A percentile compares a stretch with the other conserved stretches of the same genome.
These are phyloP conservation scores for Urostyla sp. DNA, from an alignment of 73 alveolate species.

Conservation along the genomic window DNA sequence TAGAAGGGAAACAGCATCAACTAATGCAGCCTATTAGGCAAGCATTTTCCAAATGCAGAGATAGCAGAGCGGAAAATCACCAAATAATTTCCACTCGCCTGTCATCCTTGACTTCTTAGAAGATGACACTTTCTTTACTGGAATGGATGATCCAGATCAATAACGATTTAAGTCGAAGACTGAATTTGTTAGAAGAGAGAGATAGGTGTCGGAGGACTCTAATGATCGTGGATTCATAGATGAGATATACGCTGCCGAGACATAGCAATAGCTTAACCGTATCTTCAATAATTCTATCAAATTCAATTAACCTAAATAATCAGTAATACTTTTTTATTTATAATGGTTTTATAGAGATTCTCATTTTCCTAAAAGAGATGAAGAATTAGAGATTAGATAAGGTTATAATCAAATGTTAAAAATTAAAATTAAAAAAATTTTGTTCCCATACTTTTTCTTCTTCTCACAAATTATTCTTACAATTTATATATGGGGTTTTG, in stretches of 20 bases:
- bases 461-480: background rate
- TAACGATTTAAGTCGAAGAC: constrained; percentile 36
- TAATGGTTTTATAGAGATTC: constrained; percentile 8
- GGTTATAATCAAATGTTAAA: background rate
- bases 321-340: constrained; percentile 15
- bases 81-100: constrained; percentile 29
- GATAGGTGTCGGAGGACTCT: constrained; percentile 48
- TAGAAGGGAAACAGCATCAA: background rate
- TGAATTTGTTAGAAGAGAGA: constrained; percentile 47
- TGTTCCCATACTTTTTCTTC: background rate
- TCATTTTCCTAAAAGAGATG: constrained; percentile 47
- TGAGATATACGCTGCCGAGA: background rate
- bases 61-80: constrained; percentile 49
- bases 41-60: too few species aligned
- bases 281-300: constrained; percentile 42
- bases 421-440: background rate
- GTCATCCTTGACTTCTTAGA: constrained; percentile 44
- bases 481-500: background rate
- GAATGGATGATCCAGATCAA: background rate
- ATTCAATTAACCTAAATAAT: constrained; percentile 34
- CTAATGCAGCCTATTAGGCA: background rate
- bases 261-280: constrained; percentile 35
- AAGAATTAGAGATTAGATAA: constrained; percentile 4
- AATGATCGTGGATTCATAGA: background rate
- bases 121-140: constrained; percentile 48